Conservation (phyloP, 345 rosid species). For the Gossypium arboreum region DNA sequence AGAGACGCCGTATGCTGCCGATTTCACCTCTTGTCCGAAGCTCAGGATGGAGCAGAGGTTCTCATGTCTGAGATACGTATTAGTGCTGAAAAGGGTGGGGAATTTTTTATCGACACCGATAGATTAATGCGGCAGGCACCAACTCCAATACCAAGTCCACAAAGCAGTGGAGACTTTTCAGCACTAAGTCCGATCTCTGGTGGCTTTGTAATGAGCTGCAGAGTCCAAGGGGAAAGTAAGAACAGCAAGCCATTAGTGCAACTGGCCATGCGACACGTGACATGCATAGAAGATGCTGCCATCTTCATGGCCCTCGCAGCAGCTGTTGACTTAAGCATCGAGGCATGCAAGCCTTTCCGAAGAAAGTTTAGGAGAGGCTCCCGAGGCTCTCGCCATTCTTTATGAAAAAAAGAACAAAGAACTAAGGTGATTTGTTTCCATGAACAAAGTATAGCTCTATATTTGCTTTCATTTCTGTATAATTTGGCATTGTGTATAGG, state of each 20-base stretch:
- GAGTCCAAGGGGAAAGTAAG: slow-evolving; percentile 89
- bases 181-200: slow-evolving; percentile 51
- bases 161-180: slow-evolving; percentile 86
- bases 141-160: slow-evolving; percentile 83
- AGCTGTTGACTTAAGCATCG: slow-evolving; percentile 85
- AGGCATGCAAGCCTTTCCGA: slow-evolving; percentile 86
- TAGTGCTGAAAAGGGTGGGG: slow-evolving; percentile 89
- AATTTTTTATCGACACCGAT: slow-evolving; percentile 79
- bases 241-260: slow-evolving; percentile 82
- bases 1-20: slow-evolving; percentile 84
- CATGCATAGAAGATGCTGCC: slow-evolving; percentile 94
- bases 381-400: slow-evolving; percentile 41
- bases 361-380: slow-evolving; percentile 60
- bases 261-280: slow-evolving; percentile 81
- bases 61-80: slow-evolving; percentile 81
- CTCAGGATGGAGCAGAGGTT: slow-evolving; percentile 66
- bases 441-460: slow-evolving; percentile 21
- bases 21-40: slow-evolving; percentile 76
- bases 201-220: slow-evolving; percentile 91
- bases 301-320: slow-evolving; percentile 96
- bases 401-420: slow-evolving; percentile 28
- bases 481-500: slow-evolving; percentile 33
- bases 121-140: slow-evolving; percentile 57
- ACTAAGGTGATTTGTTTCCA: slow-evolving; percentile 18
- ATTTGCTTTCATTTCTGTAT: slow-evolving; percentile 16